A percentile compares a stretch with the other conserved stretches of the same genome.
These are phyloP conservation scores for Acidiella bohemica DNA, from an alignment of 495 filamentous ascomycete species.

Conservation along the genomic window DNA sequence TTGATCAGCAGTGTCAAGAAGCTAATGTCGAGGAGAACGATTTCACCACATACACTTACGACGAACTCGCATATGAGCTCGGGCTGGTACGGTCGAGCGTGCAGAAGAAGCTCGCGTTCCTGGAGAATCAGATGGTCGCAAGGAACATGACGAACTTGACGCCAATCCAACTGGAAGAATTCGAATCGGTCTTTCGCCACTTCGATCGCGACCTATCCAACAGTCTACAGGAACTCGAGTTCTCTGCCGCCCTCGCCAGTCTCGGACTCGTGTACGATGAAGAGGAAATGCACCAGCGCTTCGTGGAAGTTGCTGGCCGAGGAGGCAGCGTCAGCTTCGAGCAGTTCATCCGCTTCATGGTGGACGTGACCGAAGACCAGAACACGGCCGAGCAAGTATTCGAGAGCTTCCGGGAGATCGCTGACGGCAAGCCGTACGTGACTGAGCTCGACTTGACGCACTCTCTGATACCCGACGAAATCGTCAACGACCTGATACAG, in stretches of 20 bases:
- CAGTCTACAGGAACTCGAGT: slow-evolving; percentile 84
- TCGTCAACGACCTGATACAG: slow-evolving; percentile 80
- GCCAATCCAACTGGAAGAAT: slow-evolving; percentile 94
- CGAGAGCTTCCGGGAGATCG: slow-evolving; percentile 91
- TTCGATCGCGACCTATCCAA: slow-evolving; percentile 92
- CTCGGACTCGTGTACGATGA: slow-evolving; percentile 89
- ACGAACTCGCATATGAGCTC: slow-evolving; percentile 89
- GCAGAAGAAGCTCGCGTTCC: slow-evolving; percentile 85
- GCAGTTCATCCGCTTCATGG: slow-evolving; percentile 98
- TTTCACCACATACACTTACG: slow-evolving; percentile 93
- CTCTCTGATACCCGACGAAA: slow-evolving; percentile 83
- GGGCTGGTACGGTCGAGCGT: slow-evolving; percentile 81
- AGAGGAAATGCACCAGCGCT: slow-evolving; percentile 90
- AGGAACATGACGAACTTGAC: slow-evolving; percentile 98
- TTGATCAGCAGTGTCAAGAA: slow-evolving; percentile 81
- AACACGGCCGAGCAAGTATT: slow-evolving; percentile 97
- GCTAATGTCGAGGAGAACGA: slow-evolving; percentile 99
- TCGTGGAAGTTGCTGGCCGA: slow-evolving; percentile 56
- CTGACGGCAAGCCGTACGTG: slow-evolving; percentile 95
- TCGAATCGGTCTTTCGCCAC: slow-evolving; percentile 93
- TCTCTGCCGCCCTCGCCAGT: slow-evolving; percentile 84
- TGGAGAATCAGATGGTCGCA: slow-evolving; percentile 94
- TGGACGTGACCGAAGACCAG: slow-evolving; percentile 94
- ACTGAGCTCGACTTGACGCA: slow-evolving; percentile 94
- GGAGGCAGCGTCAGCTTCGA: slow-evolving; percentile 78